These are phyloP conservation scores for Piloderma croceum DNA, from an alignment of 768 basidiomycete genomes.

Conservation along the genomic window DNA sequence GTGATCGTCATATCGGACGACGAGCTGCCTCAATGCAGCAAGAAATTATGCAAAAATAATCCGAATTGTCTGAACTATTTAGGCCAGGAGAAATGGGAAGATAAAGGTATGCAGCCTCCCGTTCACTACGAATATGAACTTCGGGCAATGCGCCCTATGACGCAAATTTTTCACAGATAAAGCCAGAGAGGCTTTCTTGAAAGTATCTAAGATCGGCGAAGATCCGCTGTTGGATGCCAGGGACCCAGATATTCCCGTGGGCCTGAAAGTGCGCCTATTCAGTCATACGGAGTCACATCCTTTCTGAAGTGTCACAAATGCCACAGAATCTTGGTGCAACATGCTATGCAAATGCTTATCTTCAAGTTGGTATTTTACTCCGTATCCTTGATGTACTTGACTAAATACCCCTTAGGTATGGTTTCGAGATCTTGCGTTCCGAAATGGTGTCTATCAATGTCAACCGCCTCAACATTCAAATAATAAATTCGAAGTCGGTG, in stretches of 20 bases:
- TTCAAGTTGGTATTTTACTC: conserved; percentile 54
- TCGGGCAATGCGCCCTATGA: conserved; percentile 5
- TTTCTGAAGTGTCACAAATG: conserved; percentile 6
- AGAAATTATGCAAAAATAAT: conserved; percentile 65
- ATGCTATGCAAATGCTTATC: conserved; percentile 92
- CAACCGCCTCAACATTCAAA: conserved; percentile 45
- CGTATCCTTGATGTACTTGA: background rate
- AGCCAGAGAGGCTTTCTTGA: conserved; percentile 46
- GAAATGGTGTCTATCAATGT: conserved; percentile 78
- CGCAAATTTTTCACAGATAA: conserved; percentile 34
- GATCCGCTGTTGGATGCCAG: conserved; percentile 50
- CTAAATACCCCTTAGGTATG: conserved; percentile 59
- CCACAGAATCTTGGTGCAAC: conserved; percentile 90
- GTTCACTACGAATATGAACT: conserved; percentile 6
- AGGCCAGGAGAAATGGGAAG: conserved; percentile 79
- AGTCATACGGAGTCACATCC: conserved; percentile 1
- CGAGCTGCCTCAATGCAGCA: conserved; percentile 49
- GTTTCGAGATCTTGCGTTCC: conserved; percentile 82
- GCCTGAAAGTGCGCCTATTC: conserved; percentile 54
- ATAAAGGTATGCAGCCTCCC: conserved; percentile 43
- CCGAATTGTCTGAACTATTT: conserved; percentile 86
- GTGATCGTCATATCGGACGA: conserved; percentile 69
- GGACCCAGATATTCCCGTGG: conserved; percentile 59
- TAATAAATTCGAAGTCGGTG: no score
- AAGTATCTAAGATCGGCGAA: conserved; percentile 44